Conservation (phyloP, 2,329 filamentous ascomycete genomes). For the Aspergillus sp. region DNA sequence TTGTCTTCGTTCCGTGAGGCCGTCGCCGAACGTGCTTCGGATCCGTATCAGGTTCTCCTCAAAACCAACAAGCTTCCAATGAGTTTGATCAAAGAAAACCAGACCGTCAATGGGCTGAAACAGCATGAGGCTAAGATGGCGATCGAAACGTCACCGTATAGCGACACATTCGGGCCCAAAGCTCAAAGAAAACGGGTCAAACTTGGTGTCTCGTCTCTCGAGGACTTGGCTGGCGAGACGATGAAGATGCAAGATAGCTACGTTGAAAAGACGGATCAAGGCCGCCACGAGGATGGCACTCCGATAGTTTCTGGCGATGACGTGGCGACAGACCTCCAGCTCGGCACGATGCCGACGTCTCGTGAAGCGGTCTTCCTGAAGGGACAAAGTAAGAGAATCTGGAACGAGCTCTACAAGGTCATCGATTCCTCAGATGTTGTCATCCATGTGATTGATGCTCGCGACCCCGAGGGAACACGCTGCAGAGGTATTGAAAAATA, state of each 20-base stretch:
- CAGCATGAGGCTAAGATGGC: conserved; percentile 93
- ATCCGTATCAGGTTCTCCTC: conserved; percentile 91
- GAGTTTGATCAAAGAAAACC: conserved; percentile 81
- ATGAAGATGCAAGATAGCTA: conserved; percentile 80
- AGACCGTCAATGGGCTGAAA: conserved; percentile 78
- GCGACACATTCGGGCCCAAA: conserved; percentile 89
- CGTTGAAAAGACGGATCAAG: conserved; percentile 75
- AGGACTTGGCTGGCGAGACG: conserved; percentile 77
- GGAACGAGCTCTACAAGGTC: conserved; percentile 95
- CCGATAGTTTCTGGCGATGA: conserved; percentile 58
- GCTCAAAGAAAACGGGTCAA: conserved; percentile 90
- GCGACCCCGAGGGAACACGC: conserved; percentile 85
- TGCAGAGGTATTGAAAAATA: conserved; percentile 93
- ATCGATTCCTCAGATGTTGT: conserved; percentile 95
- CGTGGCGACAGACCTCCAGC: conserved; percentile 44
- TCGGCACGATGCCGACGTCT: conserved; percentile 55
- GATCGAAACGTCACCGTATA: conserved; percentile 81
- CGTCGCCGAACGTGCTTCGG: conserved; percentile 83
- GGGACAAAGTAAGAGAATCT: conserved; percentile 92
- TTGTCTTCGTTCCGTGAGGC: conserved; percentile 84
- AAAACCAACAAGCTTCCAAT: conserved; percentile 97
- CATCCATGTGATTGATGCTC: conserved; percentile 88
- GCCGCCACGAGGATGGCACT: conserved; percentile 71
- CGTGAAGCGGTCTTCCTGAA: conserved; percentile 88
- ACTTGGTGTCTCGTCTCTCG: conserved; percentile 76